phyloP scores from a whole-genome alignment of 306 rosid species.

The Cyclanthera cordifolia region DNA sequence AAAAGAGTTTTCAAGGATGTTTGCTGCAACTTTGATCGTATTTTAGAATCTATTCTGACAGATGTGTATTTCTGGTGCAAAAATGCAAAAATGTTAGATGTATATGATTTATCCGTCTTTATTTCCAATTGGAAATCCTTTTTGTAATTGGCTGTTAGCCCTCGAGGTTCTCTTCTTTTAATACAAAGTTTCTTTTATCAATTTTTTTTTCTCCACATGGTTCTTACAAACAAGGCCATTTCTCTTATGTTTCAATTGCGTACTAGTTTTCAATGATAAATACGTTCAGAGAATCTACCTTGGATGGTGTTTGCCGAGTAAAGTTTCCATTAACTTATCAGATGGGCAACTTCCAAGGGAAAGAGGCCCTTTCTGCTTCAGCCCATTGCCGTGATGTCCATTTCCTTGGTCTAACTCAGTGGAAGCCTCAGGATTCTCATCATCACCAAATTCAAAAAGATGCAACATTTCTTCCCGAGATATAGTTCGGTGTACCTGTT shows the following conservation, averaged over 20 bases:
- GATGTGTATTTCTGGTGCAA: too few relatives aligned
- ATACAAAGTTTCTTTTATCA: too few relatives aligned
- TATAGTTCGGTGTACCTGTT: constrained; percentile 82
- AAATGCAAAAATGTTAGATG: too few relatives aligned
- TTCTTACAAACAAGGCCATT: not conserved
- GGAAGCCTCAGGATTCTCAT: constrained; percentile 61
- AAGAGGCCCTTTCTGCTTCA: constrained; percentile 38
- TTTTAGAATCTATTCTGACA: too few relatives aligned
- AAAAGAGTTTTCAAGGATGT: too few relatives aligned
- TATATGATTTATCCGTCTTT: too few relatives aligned
- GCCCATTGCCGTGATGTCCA: constrained; percentile 29
- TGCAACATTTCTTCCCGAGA: constrained; percentile 97
- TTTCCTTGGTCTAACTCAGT: constrained; percentile 39
- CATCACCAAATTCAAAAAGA: constrained; percentile 95
- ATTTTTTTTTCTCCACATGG: not conserved
- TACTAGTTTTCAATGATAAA: not conserved
- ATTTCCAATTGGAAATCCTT: too few relatives aligned
- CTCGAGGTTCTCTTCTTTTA: too few relatives aligned
- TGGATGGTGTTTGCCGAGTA: constrained; percentile 68
- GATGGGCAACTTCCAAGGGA: constrained; percentile 69
- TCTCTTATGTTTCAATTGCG: not conserved
- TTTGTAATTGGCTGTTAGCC: too few relatives aligned
- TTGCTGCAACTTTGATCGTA: too few relatives aligned
- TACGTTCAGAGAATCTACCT: constrained; percentile 32
- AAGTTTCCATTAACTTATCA: constrained; percentile 84